Evolutionary conservation across 1,284 basidiomycete genomes (phyloP), one percentile per base, ranked within the genome.

Genomic region (Cutaneotrichosporon cavernicola): DNA sequence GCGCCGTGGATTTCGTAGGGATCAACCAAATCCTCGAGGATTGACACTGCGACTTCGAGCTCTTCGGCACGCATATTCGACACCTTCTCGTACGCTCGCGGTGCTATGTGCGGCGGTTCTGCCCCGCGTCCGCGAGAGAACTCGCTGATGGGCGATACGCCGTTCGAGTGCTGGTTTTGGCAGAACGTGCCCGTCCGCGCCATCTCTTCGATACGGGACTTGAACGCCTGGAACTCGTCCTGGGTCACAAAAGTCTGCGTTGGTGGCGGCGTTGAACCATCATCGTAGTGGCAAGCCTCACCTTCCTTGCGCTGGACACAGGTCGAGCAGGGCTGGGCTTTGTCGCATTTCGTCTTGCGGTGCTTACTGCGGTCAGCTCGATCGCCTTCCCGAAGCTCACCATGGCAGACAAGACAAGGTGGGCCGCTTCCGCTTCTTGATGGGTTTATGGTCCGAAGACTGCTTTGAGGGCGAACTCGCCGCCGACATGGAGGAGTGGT

Each of bases 311-410:
- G 51, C 31, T 53, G 51, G 5, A 53, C 51, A 31, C 51, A 53
- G 51, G 51, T 53, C 8, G 51, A 53, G 51, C 51, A 53, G 5
- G 51, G 51, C 16, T 53, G 51, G 16, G 51, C 30, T 31, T 53
- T 53, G 51, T 53, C 51, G 30, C 51, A 53, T 53, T 53, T 53
- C 26, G 51, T 53, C 31, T 53, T 53, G 30, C 51, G 51, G 31
- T 53, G 51, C 18, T 53, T 53, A 18, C 51, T 53, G 14, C 8
- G 18, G 51, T 53, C 16, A 53, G 51, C 18, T 34, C 5, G 9
- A 16, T 8, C 14, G 13, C 43, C 18, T 7, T 18, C 43, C 1
- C 6, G 1, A 21, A 13, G 49, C 49, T 14, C 16, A 53, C 51
- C 51, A 53, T 53, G 51, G 31, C 30, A 53, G 31, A 18, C 51